phyloP scores from a whole-genome alignment of 768 basidiomycete genomes.

The Udeniomyces megalosporus region DNA sequence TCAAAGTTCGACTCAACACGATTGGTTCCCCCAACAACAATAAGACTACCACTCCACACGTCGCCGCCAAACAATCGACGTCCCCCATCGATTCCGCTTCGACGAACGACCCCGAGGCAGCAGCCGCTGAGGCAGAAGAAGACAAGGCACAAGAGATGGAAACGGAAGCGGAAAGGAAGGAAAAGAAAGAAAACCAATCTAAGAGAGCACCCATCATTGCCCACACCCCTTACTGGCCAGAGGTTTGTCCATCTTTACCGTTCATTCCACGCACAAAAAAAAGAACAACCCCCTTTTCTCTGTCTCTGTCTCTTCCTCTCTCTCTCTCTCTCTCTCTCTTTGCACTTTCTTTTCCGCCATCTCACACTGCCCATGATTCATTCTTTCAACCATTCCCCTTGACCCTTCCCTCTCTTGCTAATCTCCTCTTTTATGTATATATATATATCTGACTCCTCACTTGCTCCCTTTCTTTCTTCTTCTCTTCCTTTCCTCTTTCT shows the following conservation, averaged over 20 bases:
- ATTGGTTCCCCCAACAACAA: constrained; percentile 30
- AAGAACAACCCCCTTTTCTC: too few species aligned
- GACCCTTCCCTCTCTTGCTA: neutral
- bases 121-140: constrained; percentile 20
- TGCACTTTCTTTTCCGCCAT: too few species aligned
- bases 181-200: constrained; percentile 31
- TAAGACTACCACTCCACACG: neutral
- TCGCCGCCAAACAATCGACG: neutral
- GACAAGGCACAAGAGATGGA: constrained; percentile 25
- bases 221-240: constrained; percentile 90
- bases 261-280: too few species aligned
- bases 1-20: constrained; percentile 61
- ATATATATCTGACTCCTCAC: neutral
- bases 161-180: constrained; percentile 33
- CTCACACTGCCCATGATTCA: too few species aligned
- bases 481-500: neutral
- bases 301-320: too few species aligned
- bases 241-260: constrained; percentile 36
- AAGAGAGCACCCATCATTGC: constrained; percentile 35
- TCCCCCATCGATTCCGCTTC: neutral
- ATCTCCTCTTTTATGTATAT: too few species aligned
- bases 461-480: neutral
- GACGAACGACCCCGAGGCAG: constrained; percentile 22
- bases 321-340: too few species aligned
- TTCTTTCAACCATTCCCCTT: too few species aligned